A percentile compares a stretch with the other conserved stretches of the same genome.
Evolutionary conservation across 805 yeast genomes (phyloP).

Genomic region (Clavispora vitiphila): DNA sequence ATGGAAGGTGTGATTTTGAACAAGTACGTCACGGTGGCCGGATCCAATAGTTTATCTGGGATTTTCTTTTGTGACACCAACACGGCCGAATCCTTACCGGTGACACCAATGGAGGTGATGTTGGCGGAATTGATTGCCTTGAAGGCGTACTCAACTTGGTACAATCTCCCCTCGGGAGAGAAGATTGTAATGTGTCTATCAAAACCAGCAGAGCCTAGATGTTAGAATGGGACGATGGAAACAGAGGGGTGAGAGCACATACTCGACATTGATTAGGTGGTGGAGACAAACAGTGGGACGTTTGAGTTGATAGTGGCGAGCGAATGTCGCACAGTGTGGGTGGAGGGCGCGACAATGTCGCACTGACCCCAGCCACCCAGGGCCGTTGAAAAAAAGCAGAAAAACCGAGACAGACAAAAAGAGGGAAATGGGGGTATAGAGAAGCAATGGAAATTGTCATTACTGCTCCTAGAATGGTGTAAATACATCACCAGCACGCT

Average conservation of each 20-base stretch:
- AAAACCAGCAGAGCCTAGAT: conserved; percentile 79
- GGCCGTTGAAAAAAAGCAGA: neutral
- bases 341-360: conserved; percentile 1
- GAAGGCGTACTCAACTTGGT: conserved; percentile 97
- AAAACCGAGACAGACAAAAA: neutral
- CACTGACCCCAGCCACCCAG: neutral
- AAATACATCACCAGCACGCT: too few species aligned
- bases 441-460: too few species aligned
- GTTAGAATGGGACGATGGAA: conserved; percentile 30
- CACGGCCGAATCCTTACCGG: conserved; percentile 83
- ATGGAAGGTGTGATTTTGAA: conserved; percentile 76
- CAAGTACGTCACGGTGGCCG: conserved; percentile 79
- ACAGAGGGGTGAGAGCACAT: conserved; percentile 5
- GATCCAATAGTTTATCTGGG: conserved; percentile 89
- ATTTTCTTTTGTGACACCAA: conserved; percentile 92
- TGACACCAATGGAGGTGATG: conserved; percentile 81
- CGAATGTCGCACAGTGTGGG: conserved; percentile 1
- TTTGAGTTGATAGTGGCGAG: conserved; percentile 4
- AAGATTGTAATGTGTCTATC: conserved; percentile 98
- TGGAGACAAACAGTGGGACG: neutral
- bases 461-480: too few species aligned
- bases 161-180: conserved; percentile 96
- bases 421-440: too few species aligned
- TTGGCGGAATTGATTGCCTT: conserved; percentile 93
- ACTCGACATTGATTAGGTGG: conserved; percentile 12